Evolutionary conservation across 2,329 filamentous ascomycete genomes (phyloP).

Genomic region (Phyllosticta citrichinensis): DNA sequence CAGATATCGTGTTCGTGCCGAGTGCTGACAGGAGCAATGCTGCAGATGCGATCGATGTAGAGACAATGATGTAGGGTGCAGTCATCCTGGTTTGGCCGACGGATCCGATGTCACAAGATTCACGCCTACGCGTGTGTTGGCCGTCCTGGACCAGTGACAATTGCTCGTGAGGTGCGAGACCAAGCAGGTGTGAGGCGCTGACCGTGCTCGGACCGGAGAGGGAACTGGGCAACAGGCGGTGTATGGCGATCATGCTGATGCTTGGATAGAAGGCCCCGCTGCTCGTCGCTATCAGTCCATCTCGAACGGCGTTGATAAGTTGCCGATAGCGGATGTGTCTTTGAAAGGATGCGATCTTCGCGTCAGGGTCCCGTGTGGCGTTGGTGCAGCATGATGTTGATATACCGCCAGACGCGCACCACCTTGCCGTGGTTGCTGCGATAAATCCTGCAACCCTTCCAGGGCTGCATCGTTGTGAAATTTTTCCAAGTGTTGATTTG

Average conservation of each 20-base stretch:
- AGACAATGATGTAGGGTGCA: no score
- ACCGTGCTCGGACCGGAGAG: neutral
- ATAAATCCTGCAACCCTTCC: neutral
- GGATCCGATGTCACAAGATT: no score
- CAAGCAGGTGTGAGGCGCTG: neutral
- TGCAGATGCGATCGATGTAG: no score
- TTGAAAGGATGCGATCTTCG: neutral
- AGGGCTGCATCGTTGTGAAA: no score
- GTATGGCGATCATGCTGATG: slow-evolving; percentile 8
- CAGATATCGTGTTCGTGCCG: no score
- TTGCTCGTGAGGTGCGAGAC: neutral
- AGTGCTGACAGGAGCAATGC: no score
- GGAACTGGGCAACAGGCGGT: neutral
- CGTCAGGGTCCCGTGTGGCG: neutral
- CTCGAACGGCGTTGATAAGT: neutral
- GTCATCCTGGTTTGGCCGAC: no score
- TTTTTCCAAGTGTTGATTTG: no score
- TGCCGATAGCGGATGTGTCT: neutral
- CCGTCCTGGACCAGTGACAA: neutral
- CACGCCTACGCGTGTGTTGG: neutral
- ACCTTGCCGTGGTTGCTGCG: neutral
- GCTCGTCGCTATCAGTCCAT: neutral
- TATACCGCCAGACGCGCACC: slow-evolving; percentile 3
- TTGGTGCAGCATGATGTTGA: neutral
- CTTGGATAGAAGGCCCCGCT: slow-evolving; percentile 6